A percentile compares a stretch with the other conserved stretches of the same genome.
phyloP scores from a whole-genome alignment of 352 stramenopile genomes.

The Phytophthora pluvialis region DNA sequence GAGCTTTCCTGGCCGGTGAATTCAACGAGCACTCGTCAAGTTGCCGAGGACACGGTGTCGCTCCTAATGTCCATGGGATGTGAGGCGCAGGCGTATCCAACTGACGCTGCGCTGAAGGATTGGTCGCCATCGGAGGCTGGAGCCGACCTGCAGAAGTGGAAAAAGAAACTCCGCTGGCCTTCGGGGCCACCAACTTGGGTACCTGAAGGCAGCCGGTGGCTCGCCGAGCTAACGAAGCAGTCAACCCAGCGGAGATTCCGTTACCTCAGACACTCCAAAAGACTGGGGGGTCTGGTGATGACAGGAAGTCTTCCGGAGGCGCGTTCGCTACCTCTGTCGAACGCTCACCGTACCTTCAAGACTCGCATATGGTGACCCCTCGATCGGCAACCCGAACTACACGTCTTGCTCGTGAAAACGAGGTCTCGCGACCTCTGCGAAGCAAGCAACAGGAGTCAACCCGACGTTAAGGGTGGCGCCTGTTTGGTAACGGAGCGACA shows the following conservation, averaged over 20 bases:
- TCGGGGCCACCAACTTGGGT: not conserved
- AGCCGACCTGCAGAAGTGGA: conserved; percentile 1
- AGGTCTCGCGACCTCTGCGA: not conserved
- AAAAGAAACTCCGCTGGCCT: conserved; percentile 3
- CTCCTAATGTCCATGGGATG: not conserved
- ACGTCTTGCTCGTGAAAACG: too few species aligned
- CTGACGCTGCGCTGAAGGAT: not conserved
- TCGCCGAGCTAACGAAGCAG: not conserved
- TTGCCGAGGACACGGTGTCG: not conserved
- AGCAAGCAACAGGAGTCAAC: too few species aligned
- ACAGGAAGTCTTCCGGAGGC: not conserved
- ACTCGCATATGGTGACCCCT: not conserved
- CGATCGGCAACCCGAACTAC: not conserved
- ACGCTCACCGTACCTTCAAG: not conserved
- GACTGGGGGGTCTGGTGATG: not conserved
- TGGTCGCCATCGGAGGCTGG: not conserved
- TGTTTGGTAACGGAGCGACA: too few species aligned
- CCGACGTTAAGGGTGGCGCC: too few species aligned
- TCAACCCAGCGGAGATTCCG: not conserved
- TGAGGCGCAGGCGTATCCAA: not conserved
- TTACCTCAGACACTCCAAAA: not conserved
- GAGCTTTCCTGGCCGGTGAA: not conserved
- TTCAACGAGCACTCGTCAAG: conserved; percentile 3
- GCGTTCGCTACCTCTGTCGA: not conserved
- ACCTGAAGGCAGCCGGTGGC: not conserved